Base-by-base conservation (phyloP, 768 basidiomycete species). In the Lenzites betulinus region DNA sequence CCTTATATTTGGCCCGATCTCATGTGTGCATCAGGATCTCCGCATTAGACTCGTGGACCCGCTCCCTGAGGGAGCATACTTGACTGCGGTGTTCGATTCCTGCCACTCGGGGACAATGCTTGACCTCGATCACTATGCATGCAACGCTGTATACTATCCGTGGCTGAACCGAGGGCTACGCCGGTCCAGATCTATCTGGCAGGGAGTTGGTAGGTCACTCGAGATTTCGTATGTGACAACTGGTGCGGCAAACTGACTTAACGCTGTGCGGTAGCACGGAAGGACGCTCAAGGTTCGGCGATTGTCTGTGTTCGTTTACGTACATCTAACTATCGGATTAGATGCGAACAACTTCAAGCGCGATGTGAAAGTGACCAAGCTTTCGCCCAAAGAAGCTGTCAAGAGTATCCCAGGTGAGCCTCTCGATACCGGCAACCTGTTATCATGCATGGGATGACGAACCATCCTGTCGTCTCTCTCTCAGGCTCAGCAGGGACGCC, bases 61-160 rank as follows among this genome's bases (percentile, higher is more conserved):
- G 12, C 59, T 71, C 9, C 69, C 69, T 5, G 49, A 59, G 9
- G 65, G 63, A 23, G 60, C 47, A 18, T 55, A 23, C 16, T 49
- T 71, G 33, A 55, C 64, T 0, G 66, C 67, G 2, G 46, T 71
- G 16, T 64, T 71, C 46, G 69, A 71, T 49, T 60, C 66, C 2
- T 69, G 69, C 26, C 67, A 70, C 20, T 69, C 67, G 3, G 69
- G 67, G 23, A 71, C 70, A 0, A 9, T 71, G 9, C 64, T 71
- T 11, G 64, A 70, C 33, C 61, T 71, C 20, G 66, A 63, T 0
- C 70, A 71, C 46, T 53, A 67, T 43, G 48, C 64, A 15, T 71
- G 70, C 53, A 68, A 71, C 43, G 44, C 28, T 0, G 54, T 68
- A 3, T 69, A 60, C 53, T 63, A 67, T 5, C 69, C 66, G 4